Evolutionary conservation across 2,329 filamentous ascomycete species (phyloP).

Genomic region (Aspergillus japonicus): DNA sequence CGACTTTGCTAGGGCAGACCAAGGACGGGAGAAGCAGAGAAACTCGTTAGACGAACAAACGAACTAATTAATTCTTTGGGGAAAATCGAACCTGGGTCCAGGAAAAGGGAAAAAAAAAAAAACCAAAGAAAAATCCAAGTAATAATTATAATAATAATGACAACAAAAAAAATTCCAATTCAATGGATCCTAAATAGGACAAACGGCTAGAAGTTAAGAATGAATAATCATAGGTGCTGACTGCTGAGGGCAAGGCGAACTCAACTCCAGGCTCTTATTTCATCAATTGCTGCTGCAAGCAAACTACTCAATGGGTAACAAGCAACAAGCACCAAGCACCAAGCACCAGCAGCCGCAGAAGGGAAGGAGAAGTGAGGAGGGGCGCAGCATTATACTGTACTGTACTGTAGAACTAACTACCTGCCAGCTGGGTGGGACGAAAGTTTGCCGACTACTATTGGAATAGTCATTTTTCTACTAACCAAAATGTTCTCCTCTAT

Average conservation of each 20-base stretch:
- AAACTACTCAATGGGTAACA: too few species aligned
- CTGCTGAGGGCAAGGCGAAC: not conserved
- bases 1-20: constrained; percentile 25
- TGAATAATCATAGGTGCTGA: constrained; percentile 5
- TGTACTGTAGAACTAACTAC: not conserved
- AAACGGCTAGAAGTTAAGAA: not conserved
- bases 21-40: constrained; percentile 18
- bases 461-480: not conserved
- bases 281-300: not conserved
- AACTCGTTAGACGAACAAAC: constrained; percentile 24
- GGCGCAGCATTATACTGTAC: constrained; percentile 10
- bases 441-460: constrained; percentile 20
- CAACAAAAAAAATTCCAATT: not conserved
- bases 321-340: too few species aligned
- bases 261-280: not conserved
- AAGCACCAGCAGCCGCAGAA: not conserved
- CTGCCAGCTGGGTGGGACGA: constrained; percentile 20
- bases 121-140: not conserved
- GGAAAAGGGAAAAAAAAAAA: not conserved
- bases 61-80: constrained; percentile 12
- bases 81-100: not conserved
- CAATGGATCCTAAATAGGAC: not conserved
- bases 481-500: not conserved
- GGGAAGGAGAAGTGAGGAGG: constrained; percentile 16
- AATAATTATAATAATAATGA: too few species aligned